Evolutionary conservation across 768 basidiomycete species (phyloP), one percentile per base, ranked within the genome.

Genomic region (Tylopilus rubrobrunneus): DNA sequence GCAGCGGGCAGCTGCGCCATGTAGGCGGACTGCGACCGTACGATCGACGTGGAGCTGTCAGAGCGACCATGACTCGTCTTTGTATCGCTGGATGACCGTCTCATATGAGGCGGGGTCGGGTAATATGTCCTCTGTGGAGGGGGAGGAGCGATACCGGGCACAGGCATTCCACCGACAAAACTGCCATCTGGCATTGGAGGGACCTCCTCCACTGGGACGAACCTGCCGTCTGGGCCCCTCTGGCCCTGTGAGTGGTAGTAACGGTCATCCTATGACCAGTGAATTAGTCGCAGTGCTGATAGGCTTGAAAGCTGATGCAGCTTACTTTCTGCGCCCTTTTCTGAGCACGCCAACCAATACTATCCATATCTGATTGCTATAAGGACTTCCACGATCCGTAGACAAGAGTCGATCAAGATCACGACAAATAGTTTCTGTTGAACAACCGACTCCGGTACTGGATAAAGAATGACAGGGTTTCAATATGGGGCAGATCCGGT

Each of bases 311-410:
- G 40, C 10, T 49, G 8, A 28, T 51, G 21, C 14, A 0, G 63
- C 73, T 54, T 58, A 78, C 84, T 72, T 78, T 78, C 48, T 78
- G 72, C 3, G 85, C 90, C 56, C 79, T 78, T 49, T 82, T 78
- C 17, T 76, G 76, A 34, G 88, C 87, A 60, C 79, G 80, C 89
- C 89, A 92, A 52, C 90, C 91, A 50, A 83, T 73, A 53, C 79
- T 83, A 66, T 91, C 90, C 88, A 92, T 90, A 44, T 19, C 50
- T 42, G 34, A 37, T 29, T 33, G 37, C 42, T 39, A n/a, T 39
- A 19, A 39, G 5, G n/a, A 19, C 39, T 39, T 5, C 31, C 8
- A 11, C 21, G 39, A 12, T 39, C 39, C 39, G 39, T 21, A 12
- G 40, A 41, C 40, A 14, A 23, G 40, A 41, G 21, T 17, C 15